These are phyloP conservation scores for Alloteropsis semialata DNA, from an alignment of 176 grass and related monocot species.

Conservation along the genomic window DNA sequence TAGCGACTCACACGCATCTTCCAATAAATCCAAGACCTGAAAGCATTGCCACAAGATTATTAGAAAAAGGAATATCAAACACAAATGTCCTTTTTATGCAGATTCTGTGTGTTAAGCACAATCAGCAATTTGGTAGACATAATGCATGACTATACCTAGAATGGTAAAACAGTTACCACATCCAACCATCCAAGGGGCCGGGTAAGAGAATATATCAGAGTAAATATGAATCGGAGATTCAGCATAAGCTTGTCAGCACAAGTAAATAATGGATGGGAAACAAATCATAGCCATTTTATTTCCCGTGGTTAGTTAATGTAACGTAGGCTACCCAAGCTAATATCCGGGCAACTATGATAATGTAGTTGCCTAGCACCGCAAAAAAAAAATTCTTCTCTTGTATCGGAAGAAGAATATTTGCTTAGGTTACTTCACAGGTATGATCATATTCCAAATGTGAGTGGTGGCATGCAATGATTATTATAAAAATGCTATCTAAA, in stretches of 20 bases:
- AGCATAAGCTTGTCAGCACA: neutral
- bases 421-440: too few species aligned
- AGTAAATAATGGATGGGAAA: neutral
- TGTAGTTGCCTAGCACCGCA: too few species aligned
- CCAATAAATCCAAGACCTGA: conserved; percentile 87
- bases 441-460: neutral
- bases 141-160: neutral
- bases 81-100: neutral
- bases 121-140: neutral
- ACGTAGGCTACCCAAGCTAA: too few species aligned
- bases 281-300: neutral
- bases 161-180: neutral
- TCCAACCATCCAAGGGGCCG: neutral
- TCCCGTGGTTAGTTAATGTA: neutral
- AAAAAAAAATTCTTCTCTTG: too few species aligned
- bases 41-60: conserved; percentile 11
- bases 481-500: neutral
- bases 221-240: neutral
- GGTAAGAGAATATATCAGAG: neutral
- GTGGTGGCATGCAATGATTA: neutral
- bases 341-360: too few species aligned
- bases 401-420: too few species aligned
- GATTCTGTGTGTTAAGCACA: neutral
- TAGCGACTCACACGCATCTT: conserved; percentile 84
- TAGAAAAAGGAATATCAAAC: neutral